Conservation (phyloP, 2,329 filamentous ascomycete species). For the Sporothrix brasiliensis region DNA sequence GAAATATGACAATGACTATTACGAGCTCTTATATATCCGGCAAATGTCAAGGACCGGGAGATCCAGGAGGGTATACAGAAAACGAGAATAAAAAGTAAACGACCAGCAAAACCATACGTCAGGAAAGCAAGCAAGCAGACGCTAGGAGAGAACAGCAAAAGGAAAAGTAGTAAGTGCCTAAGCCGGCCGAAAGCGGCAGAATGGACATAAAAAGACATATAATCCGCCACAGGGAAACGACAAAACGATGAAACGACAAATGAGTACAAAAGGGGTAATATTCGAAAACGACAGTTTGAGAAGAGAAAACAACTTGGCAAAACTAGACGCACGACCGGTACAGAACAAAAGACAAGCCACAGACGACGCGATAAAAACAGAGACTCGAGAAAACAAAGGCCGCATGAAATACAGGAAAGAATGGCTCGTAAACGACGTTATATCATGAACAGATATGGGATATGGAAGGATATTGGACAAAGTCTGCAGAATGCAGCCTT, state of each 20-base stretch:
- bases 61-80: slow-evolving; percentile 40
- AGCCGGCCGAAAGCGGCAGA: background rate
- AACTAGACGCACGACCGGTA: background rate
- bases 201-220: background rate
- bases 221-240: background rate
- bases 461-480: slow-evolving; percentile 11
- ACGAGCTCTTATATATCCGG: slow-evolving; percentile 29
- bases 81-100: slow-evolving; percentile 9
- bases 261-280: slow-evolving; percentile 26
- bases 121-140: background rate
- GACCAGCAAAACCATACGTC: background rate
- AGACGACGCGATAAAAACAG: slow-evolving; percentile 4
- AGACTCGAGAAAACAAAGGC: slow-evolving; percentile 2
- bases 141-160: background rate
- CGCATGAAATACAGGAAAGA: slow-evolving; percentile 8
- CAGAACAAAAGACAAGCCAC: background rate
- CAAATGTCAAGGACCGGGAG: slow-evolving; percentile 32
- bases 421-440: slow-evolving; percentile 32
- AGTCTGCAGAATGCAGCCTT: background rate
- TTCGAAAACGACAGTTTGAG: slow-evolving; percentile 21
- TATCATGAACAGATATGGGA: slow-evolving; percentile 33
- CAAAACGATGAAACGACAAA: background rate
- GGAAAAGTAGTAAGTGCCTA: background rate
- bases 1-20: slow-evolving; percentile 23
- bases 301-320: background rate